A percentile compares a stretch with the other conserved stretches of the same genome.
Conservation (phyloP, 2,329 filamentous ascomycete species). For the Stromatinia cepivora region DNA sequence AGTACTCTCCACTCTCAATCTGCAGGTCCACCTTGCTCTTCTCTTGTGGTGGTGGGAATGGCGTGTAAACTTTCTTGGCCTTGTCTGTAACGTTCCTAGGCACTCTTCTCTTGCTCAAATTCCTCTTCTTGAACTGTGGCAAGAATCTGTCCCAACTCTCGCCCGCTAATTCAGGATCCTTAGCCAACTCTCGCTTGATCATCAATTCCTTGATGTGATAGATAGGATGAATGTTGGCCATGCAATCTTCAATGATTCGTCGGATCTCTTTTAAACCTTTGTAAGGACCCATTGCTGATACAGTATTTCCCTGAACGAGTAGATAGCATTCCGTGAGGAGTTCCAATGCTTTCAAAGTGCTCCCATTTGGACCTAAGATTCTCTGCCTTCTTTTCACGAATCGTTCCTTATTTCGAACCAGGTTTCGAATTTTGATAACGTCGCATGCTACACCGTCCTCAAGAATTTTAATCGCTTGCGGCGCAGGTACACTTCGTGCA, state of each 20-base stretch:
- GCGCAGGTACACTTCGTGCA: constrained; percentile 85
- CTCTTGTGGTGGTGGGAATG: constrained; percentile 93
- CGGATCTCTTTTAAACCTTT: constrained; percentile 93
- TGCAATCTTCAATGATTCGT: constrained; percentile 88
- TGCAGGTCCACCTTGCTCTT: constrained; percentile 99
- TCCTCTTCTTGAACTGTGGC: constrained; percentile 95
- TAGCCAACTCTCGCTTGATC: constrained; percentile 89
- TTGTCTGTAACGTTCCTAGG: constrained; percentile 91
- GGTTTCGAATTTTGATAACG: constrained; percentile 89
- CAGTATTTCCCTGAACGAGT: constrained; percentile 94
- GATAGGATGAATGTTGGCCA: constrained; percentile 87
- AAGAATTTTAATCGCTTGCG: constrained; percentile 90
- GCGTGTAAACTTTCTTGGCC: constrained; percentile 90
- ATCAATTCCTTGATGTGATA: constrained; percentile 95
- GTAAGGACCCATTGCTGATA: constrained; percentile 86
- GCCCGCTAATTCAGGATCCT: constrained; percentile 80
- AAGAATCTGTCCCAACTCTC: constrained; percentile 97
- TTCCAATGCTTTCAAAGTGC: constrained; percentile 91
- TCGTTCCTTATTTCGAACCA: constrained; percentile 90
- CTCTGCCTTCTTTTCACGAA: constrained; percentile 94
- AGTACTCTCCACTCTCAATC: constrained; percentile 98
- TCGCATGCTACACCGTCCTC: constrained; percentile 91
- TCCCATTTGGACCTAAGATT: constrained; percentile 87
- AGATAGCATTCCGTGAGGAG: constrained; percentile 90
- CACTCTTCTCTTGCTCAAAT: constrained; percentile 76